Percentiles rank a stretch among this genome's conserved stretches.
Conservation (phyloP, 768 basidiomycete species). For the Termitomyces sp. region DNA sequence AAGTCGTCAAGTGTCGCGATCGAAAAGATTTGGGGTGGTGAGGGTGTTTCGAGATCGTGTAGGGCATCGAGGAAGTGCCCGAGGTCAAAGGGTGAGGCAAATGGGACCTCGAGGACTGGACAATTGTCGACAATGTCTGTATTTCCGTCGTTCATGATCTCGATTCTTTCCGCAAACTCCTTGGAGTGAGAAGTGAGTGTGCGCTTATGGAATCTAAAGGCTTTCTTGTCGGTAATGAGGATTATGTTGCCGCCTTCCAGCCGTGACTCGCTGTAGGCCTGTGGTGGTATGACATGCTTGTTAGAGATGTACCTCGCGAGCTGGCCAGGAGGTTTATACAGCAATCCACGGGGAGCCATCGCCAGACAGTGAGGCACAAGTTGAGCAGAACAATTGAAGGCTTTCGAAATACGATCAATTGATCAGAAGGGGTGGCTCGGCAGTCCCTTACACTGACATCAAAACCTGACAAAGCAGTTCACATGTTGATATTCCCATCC, state of each 20-base stretch:
- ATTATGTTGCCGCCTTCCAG: slow-evolving; percentile 15
- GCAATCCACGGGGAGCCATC: background rate
- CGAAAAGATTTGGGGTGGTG: background rate
- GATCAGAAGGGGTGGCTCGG: no score
- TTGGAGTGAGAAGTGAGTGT: background rate
- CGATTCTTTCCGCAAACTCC: slow-evolving; percentile 1
- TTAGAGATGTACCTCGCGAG: slow-evolving; percentile 3
- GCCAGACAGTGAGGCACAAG: background rate
- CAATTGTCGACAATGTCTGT: slow-evolving; percentile 13
- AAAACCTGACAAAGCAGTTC: no score
- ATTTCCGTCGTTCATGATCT: slow-evolving; percentile 12
- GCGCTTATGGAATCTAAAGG: slow-evolving; percentile 11
- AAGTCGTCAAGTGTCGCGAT: slow-evolving; percentile 8
- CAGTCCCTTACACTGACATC: no score
- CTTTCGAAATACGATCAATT: background rate
- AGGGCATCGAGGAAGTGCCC: slow-evolving; percentile 11
- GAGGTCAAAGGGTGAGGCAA: slow-evolving; percentile 5
- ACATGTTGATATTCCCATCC: no score
- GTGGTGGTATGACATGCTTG: slow-evolving; percentile 6
- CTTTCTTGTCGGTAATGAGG: slow-evolving; percentile 5
- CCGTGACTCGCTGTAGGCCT: slow-evolving; percentile 9
- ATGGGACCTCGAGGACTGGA: slow-evolving; percentile 2
- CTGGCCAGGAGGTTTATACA: background rate
- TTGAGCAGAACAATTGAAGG: background rate
- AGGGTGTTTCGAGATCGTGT: background rate